Evolutionary conservation across 1,284 basidiomycete genomes (phyloP), one percentile per base, ranked within the genome.

Genomic region (Cutaneotrichosporon sp.): DNA sequence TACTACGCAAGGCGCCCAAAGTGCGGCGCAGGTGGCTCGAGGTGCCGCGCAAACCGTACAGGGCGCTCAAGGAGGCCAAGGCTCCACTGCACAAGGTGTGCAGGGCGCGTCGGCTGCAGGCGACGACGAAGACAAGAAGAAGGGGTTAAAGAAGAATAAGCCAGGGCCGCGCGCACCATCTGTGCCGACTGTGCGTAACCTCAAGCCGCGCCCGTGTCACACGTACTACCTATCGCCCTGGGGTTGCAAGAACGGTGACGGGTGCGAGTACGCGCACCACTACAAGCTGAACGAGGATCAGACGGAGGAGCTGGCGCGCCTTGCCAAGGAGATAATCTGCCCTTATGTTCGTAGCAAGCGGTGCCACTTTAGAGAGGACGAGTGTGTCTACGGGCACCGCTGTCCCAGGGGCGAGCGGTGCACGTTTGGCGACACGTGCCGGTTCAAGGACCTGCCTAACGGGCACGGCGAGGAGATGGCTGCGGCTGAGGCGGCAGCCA

Each of bases 311-410:
- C 61, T 72, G 1, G 54, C 61, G 2, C 56, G 61, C 44, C 55
- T 69, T 42, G 65, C 70, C 11, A 70, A 72, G 54, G 63, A 66
- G 51, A 68, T 70, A 20, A 59, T 68, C 20, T 72, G 70, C 54
- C 70, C 70, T 0, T 67, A 62, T 46, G 57, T 64, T 20, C 60
- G 52, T 38, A 50, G 47, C 50, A 64, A 62, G 48, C 61, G 61
- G 46, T 72, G 70, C 49, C 62, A 64, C 50, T 68, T 61, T 51
- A 54, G 59, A 17, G 69, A 68, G 37, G 64, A 65, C 25, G 65
- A 67, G 37, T 71, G 69, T 50, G 64, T 70, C 0, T 70, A 70
- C 52, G 69, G 68, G 22, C 68, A 71, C 57, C 53, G 53, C 42
- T 71, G 68, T 38, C 67, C 65, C 4, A 55, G 65, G 29, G 61